phyloP scores from a whole-genome alignment of 352 stramenopile genomes.

The Phytophthora cryptogea region DNA sequence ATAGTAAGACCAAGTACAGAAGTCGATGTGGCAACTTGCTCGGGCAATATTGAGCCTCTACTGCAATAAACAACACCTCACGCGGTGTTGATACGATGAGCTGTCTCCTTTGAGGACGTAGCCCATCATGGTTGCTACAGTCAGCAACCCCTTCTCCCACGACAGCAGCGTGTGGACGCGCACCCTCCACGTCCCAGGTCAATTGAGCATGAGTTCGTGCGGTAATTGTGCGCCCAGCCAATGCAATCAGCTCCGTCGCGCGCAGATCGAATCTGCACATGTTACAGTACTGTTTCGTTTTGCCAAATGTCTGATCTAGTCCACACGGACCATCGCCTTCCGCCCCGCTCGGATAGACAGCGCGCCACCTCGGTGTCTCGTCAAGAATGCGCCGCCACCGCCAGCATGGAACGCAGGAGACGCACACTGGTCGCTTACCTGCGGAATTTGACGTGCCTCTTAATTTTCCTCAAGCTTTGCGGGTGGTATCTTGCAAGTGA shows the following conservation, averaged over 20 bases:
- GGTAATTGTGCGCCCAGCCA: not conserved
- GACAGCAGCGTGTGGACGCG: not conserved
- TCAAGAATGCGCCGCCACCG: not conserved
- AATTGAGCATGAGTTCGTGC: no score
- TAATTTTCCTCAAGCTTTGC: not conserved
- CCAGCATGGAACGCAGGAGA: not conserved
- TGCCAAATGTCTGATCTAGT: not conserved
- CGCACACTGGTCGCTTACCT: no score
- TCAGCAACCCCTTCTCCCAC: no score
- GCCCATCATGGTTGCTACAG: no score
- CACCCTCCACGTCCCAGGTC: not conserved
- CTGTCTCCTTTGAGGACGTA: no score
- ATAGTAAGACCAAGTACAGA: no score
- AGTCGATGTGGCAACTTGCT: no score
- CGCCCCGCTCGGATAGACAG: not conserved
- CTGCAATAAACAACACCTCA: no score
- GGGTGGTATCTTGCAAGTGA: constrained; percentile 17
- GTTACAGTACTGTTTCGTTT: constrained; percentile 15
- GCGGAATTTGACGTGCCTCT: not conserved
- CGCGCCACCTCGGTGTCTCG: not conserved
- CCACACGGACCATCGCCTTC: not conserved
- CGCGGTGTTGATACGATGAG: no score
- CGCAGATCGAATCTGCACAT: not conserved
- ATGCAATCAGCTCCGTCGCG: not conserved
- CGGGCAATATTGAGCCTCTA: no score